Evolutionary conservation across 352 stramenopile genomes (phyloP), one percentile per base, ranked within the genome.

Genomic region (Hyaloperonospora brassicae): DNA sequence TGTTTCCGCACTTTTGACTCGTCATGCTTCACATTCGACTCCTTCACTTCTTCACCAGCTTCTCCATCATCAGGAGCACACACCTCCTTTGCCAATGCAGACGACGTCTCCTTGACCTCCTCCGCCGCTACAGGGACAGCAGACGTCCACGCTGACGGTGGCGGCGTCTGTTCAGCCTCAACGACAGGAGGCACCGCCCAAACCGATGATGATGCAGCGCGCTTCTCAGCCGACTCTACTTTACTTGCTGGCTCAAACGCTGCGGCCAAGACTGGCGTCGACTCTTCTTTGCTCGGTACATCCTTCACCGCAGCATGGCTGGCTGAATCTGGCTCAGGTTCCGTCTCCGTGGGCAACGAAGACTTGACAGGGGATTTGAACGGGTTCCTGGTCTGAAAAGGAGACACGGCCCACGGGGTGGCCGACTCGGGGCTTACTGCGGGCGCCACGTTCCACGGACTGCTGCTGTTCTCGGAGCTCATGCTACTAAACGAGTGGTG

Each of bases 361-460:
- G 47, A 38, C 27, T 45, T 30, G 13, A 56, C 52, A 13, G 63
- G 24, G 0, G 57, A 49, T 39, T 64, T 62, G 51, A 74, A 74
- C 5, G 68, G 68, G 55, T 77, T 70, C 38, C 38, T 72, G 1
- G 50, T 73, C 62, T 77, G 68, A 52, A 73, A 72, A 9, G 64
- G 68, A 21, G 62, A 70, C 21, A 77, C 68, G 22, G 65, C 59
- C 68, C 68, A 77, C 1, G 65, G 65, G 34, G 62, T 77, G 12
- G 58, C 49, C 14, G 61, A 27, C 42, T 66, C 43, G 25, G 64
- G 22, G 46, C 50, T 72, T 14, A 63, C 42, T 47, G 52, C 53
- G 22, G 72, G 72, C 2, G 72, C 54, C 24, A 78, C 51, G 52
- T 87, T 87, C 77, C 77, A 86, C 21, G 74, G 72, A 34, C 27